Evolutionary conservation across 352 stramenopile species (phyloP), one percentile per base, ranked within the genome.

Genomic region (Globisporangium barbulae): DNA sequence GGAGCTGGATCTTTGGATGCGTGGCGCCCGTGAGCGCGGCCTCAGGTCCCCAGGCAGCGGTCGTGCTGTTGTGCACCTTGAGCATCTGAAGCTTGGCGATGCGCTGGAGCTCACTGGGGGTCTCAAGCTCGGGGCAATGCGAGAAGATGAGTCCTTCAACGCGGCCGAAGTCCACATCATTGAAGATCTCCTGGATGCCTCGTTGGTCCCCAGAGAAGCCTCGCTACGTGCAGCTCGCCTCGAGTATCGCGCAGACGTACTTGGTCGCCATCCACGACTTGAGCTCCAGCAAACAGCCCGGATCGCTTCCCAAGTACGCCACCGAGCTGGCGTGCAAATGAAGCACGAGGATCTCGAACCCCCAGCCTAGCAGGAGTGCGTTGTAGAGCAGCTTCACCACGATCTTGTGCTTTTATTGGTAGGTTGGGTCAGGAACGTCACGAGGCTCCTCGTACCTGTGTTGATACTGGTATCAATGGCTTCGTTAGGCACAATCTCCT

Each of bases 41-140:
- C 8, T 62, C 42, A 0, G 9, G 22, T 7, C 22, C 45, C 71
- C 71, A 78, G 8, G 49, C 31, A 2, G 45, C n/a, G 12, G 75
- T 61, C 2, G 53, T 61, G 4, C 31, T 60, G 21, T 66, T 71
- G 60, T 63, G 62, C 17, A 78, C 59, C 44, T 75, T 61, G 44
- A 78, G 45, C 2, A 64, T 63, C 6, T 71, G 25, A 4, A 78
- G 59, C 9, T 61, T 62, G 12, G 48, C 30, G 17, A 74, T 67
- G 1, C 9, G 17, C 31, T 59, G 44, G 17, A 78, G 55, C 5
- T 60, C 28, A 10, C 52, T 39, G 0, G 68, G 57, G 1, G 73
- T 56, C 5, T 49, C 45, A 22, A 78, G 61, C 17, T 35, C 31
- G 2, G 64, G 37, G 17, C 64, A 78, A 30, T 75, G 64, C 19